phyloP scores from a whole-genome alignment of 2,329 filamentous ascomycete species.

The Triangularia verruculosa region DNA sequence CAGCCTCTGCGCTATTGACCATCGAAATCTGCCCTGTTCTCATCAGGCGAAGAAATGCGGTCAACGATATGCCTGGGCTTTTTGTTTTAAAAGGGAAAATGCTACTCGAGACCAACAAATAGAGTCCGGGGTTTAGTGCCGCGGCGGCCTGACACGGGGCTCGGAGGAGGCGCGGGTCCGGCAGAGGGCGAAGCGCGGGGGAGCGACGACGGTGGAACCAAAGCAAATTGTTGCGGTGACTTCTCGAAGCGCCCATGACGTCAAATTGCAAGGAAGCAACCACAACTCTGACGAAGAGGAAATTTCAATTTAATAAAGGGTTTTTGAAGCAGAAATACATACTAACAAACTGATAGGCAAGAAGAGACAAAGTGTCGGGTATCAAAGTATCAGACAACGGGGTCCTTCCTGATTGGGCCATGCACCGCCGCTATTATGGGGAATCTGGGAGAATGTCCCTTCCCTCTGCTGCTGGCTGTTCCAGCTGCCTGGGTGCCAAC shows the following conservation, averaged over 20 bases:
- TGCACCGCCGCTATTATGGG: conserved; percentile 8
- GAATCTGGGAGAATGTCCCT: neutral
- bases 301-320: neutral
- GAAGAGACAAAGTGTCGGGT: neutral
- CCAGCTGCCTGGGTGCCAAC: neutral
- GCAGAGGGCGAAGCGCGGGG: neutral
- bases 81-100: neutral
- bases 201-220: neutral
- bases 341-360: neutral
- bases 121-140: neutral
- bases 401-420: conserved; percentile 6
- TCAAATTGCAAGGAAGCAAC: conserved; percentile 1
- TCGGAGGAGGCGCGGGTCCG: conserved; percentile 7
- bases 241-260: conserved; percentile 1
- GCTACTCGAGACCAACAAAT: conserved; percentile 2
- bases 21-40: neutral
- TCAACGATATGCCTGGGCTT: neutral
- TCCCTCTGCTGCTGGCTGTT: neutral
- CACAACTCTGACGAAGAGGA: neutral
- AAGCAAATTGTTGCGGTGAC: neutral
- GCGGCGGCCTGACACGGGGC: conserved; percentile 5
- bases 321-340: neutral
- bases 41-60: neutral
- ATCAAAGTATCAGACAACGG: conserved; percentile 7
- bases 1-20: neutral